phyloP scores from a whole-genome alignment of 768 basidiomycete species.

The Pleurotus giganteus region DNA sequence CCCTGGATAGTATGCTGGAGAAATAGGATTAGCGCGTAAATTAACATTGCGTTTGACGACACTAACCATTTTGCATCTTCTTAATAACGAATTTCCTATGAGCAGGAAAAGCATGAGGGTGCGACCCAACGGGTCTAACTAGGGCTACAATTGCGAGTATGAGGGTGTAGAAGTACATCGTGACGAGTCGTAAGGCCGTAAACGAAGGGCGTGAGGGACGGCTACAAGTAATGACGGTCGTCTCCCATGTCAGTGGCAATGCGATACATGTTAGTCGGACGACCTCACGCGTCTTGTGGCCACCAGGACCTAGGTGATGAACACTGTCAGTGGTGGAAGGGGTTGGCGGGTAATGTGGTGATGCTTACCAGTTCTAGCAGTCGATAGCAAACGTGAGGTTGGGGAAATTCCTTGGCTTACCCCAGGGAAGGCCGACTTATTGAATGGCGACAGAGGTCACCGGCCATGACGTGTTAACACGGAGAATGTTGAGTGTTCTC shows the following conservation, averaged over 20 bases:
- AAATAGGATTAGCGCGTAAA: neutral
- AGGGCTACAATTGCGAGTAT: constrained; percentile 1
- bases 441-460: neutral
- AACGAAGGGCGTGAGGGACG: constrained; percentile 1
- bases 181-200: neutral
- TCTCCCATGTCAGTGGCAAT: neutral
- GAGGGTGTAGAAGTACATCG: constrained; percentile 2
- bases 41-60: no score
- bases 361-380: neutral
- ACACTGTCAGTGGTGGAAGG: neutral
- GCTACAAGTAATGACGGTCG: neutral
- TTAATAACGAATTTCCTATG: constrained; percentile 1
- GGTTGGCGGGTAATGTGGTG: neutral
- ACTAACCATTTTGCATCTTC: neutral
- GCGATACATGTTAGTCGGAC: no score
- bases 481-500: neutral
- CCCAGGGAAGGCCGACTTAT: neutral
- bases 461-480: neutral
- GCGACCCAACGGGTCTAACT: neutral
- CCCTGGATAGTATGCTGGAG: neutral
- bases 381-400: neutral
- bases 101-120: neutral
- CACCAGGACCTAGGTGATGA: neutral
- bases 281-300: neutral
- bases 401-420: neutral